Conservation (phyloP, 495 filamentous ascomycete species). For the Aspergillus sparsus region DNA sequence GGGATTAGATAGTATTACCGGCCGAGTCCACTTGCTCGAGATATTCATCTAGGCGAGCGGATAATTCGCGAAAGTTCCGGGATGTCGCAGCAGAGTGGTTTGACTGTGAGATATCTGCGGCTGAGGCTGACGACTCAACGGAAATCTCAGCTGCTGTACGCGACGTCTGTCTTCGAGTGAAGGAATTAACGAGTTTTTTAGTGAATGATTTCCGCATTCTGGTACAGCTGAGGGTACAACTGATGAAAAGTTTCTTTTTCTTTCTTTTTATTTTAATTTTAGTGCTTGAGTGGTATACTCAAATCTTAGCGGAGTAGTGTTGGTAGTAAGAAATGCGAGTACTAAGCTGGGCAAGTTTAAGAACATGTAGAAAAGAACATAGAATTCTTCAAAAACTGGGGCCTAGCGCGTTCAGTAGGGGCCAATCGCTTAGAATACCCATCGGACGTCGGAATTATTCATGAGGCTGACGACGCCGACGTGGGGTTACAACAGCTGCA, state of each 20-base stretch:
- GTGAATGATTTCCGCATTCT: slow-evolving; percentile 7
- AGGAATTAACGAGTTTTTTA: slow-evolving; percentile 5
- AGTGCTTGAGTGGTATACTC: too few species aligned
- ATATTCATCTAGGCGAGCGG: slow-evolving; percentile 13
- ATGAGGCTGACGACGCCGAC: neutral
- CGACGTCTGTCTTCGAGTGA: slow-evolving; percentile 1
- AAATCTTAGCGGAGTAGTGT: too few species aligned
- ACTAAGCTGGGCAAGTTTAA: too few species aligned
- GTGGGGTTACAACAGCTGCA: slow-evolving; percentile 8
- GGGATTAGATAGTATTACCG: neutral
- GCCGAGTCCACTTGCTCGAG: neutral
- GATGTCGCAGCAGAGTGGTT: slow-evolving; percentile 12
- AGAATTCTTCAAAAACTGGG: too few species aligned
- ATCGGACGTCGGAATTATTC: neutral
- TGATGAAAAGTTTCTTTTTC: too few species aligned
- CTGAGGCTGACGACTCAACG: slow-evolving; percentile 12
- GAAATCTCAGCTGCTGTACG: slow-evolving; percentile 7
- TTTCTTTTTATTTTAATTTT: too few species aligned
- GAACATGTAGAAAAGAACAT: neutral
- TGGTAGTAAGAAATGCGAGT: too few species aligned
- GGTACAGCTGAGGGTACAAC: neutral
- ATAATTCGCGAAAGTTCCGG: slow-evolving; percentile 14
- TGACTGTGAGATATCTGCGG: slow-evolving; percentile 12
- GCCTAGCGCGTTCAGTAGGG: neutral
- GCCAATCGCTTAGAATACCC: slow-evolving; percentile 9